Evolutionary conservation across 306 rosid species (phyloP).

Genomic region (Senna siamea): DNA sequence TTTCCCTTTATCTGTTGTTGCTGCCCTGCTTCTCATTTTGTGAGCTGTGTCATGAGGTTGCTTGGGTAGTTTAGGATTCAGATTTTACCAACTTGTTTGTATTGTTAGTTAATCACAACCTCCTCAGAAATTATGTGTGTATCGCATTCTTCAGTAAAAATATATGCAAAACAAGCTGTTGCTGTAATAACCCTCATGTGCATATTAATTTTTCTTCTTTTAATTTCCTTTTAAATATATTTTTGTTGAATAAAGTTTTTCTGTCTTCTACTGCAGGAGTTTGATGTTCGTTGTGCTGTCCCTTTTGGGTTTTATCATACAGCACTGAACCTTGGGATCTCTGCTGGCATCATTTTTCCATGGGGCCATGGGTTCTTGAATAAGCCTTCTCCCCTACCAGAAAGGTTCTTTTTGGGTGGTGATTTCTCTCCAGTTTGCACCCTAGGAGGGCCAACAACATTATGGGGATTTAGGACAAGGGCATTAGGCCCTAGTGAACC

Average conservation of each 20-base stretch:
- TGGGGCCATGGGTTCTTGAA: constrained; percentile 79
- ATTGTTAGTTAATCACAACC: constrained; percentile 16
- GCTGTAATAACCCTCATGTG: background rate
- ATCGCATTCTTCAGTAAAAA: constrained; percentile 16
- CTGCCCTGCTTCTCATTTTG: background rate
- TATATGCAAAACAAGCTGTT: constrained; percentile 9
- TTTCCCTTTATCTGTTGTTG: background rate
- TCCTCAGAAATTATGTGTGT: constrained; percentile 14
- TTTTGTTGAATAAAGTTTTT: constrained; percentile 30
- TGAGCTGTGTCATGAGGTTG: background rate
- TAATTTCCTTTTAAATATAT: background rate
- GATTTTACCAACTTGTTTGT: background rate
- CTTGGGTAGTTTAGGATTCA: background rate
- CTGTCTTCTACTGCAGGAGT: constrained; percentile 60
- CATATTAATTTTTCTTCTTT: constrained; percentile 9
- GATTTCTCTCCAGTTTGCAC: constrained; percentile 92
- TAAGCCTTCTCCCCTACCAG: constrained; percentile 83
- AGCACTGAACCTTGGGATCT: constrained; percentile 81
- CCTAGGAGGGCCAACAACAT: constrained; percentile 76
- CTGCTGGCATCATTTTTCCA: constrained; percentile 76
- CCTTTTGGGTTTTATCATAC: constrained; percentile 80
- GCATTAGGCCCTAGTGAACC: constrained; percentile 84
- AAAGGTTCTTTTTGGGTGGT: constrained; percentile 88
- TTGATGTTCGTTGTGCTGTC: constrained; percentile 72
- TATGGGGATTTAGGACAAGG: constrained; percentile 88